Evolutionary conservation across 352 stramenopile species (phyloP), one percentile per base, ranked within the genome.

Genomic region (Pythium rhizo-oryzae): DNA sequence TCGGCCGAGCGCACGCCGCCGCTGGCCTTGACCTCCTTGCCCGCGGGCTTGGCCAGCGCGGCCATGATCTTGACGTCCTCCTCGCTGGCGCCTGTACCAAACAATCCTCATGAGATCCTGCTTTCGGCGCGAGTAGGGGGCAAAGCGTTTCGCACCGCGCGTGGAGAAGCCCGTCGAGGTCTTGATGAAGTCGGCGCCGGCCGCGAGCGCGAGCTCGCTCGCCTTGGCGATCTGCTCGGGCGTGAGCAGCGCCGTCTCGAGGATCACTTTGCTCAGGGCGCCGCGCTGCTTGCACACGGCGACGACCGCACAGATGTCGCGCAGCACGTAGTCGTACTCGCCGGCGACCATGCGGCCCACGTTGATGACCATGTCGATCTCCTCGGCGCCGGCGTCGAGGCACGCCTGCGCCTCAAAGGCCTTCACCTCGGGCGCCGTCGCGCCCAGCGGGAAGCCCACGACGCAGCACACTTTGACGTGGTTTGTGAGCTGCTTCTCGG

Each of bases 341-440:
- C 83, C 75, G 8, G 76, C 77, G 43, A 86, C 60, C 39, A 93
- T 74, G 52, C 79, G 80, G 18, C 85, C 84, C 9, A 93, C 80
- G 71, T 92, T 87, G 66, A 96, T 86, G 24, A 96, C 87, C 87
- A 94, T 95, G 72, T 96, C 89, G 62, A 96, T 94, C 75, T 95
- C 89, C 49, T 93, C 83, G 30, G 87, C 89, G 37, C 89, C 89
- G 8, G 79, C 80, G 25, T 84, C 72, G 30, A 96, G 71, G 47
- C 78, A 90, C 50, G 82, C 72, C 54, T 84, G 66, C 12, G 87
- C 77, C 59, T 96, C 89, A 39, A 92, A 90, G 8, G 78, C 82
- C 72, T 96, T 96, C 61, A 81, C 79, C 8, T 79, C 75, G 0
- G 84, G 71, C 23, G 76, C 79, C 24, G 73, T 80, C 5, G 82